Evolutionary conservation across 208 protist species (phyloP).

Genomic region (Novymonas esmeraldas): DNA sequence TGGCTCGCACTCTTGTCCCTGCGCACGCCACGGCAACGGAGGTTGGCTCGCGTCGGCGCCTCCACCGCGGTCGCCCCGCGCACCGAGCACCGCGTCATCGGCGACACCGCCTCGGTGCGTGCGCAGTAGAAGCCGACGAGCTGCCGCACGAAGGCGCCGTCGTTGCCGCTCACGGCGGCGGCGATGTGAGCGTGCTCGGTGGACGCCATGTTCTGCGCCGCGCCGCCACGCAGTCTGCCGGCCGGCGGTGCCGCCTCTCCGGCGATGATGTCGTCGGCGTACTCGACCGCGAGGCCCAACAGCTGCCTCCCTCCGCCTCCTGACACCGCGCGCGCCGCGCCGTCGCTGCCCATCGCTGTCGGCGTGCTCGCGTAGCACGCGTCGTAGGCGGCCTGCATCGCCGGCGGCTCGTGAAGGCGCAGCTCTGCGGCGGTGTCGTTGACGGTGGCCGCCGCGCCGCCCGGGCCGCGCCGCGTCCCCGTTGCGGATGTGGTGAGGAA

Average conservation of each 20-base stretch:
- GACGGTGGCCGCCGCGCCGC: background rate
- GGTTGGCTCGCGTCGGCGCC: slow-evolving; percentile 4
- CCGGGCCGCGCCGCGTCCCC: background rate
- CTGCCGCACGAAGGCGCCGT: slow-evolving; percentile 52
- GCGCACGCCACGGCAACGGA: background rate
- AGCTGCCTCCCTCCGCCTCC: background rate
- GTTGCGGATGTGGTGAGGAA: background rate
- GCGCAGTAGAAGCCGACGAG: slow-evolving; percentile 50
- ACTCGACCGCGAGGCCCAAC: slow-evolving; percentile 18
- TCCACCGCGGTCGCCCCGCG: background rate
- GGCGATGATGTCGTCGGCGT: slow-evolving; percentile 2
- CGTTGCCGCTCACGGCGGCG: slow-evolving; percentile 49
- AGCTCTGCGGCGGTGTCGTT: background rate
- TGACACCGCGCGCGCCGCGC: background rate
- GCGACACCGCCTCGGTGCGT: slow-evolving; percentile 2
- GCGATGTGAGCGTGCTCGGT: slow-evolving; percentile 32
- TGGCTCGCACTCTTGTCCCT: background rate
- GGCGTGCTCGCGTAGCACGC: background rate
- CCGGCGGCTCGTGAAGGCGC: slow-evolving; percentile 27
- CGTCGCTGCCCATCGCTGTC: background rate
- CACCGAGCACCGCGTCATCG: background rate
- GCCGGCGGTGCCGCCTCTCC: background rate
- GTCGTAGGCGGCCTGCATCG: slow-evolving; percentile 21
- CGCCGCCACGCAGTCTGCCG: background rate
- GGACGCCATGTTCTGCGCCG: slow-evolving; percentile 14